Evolutionary conservation across 441 rosid species (phyloP), one percentile per base, ranked within the genome.

Genomic region (Populus hybrid): DNA sequence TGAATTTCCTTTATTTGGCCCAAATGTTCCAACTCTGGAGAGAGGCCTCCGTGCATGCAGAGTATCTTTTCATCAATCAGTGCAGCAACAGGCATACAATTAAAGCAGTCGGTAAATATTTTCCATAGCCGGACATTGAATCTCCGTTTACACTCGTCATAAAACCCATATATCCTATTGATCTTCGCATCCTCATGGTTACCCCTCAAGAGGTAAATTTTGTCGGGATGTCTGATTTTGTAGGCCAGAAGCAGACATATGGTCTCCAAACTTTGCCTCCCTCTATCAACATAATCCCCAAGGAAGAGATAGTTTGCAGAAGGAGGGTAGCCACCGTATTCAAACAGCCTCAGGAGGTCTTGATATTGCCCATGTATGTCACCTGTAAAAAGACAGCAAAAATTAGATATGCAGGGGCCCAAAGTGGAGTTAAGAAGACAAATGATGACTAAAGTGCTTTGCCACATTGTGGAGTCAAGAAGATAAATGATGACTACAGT

Each of bases 121-220:
- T 93, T 96, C 99, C 99, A 93, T 75, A 96, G 98, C 67, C 98
- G 87, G 28, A 93, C 99, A 77, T 96, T 96, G 79, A 96, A 94
- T 79, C 99, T 86, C 84, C 99, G 86, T 84, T 96, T 96, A 84
- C 99, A 94, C 81, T 96, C 99, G 53, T 96, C 99, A 8, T 94
- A 96, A 81, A 96, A 94, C 5, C 99, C 99, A 78, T 96, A 96
- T 72, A 96, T 88, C 75, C 98, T 82, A 40, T 96, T 96, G 88
- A 96, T 94, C 90, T 94, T 96, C 5, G 99, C 94, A 65, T 96
- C 99, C 85, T 96, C 99, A 23, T 96, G 99, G 89, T 96, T 96
- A 78, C 99, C 99, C 82, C 99, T 88, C 87, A 96, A 84, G 79
- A 94, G 97, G 76, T 59, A 83, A 23, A 96, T 75, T 85, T 82